Evolutionary conservation across 495 filamentous ascomycete species (phyloP), one percentile per base, ranked within the genome.

Genomic region (Aspergillus diversus): DNA sequence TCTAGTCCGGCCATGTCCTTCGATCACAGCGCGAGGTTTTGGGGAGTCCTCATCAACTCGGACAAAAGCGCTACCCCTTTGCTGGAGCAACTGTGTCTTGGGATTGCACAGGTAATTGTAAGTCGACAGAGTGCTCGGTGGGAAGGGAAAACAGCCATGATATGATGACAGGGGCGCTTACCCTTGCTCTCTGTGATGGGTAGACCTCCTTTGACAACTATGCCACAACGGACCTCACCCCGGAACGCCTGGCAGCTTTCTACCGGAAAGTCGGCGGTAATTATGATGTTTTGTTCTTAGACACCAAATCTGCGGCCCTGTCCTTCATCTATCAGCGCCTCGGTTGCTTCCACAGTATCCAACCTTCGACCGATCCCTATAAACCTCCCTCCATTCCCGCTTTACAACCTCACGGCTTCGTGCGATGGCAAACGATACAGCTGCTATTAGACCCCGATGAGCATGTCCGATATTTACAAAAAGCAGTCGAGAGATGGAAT

Each of bases 391-490:
- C 84, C 1, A 82, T 97, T 42, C 95, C 95, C 9, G 90, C 92
- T 13, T 78, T 99, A 59, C 93, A 92, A 43, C 80, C 83, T 0
- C 86, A 84, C 64, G 95, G 95, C 31, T 99, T 97, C 71, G 88
- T 94, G 46, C 87, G 89, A 69, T 99, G 94, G 93, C 91, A 97
- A 81, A 90, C 91, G 3, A 92, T 99, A 15, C 92, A 98, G 76
- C 77, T 96, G 33, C 81, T 98, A 34, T 84, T 98, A 12, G 91
- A 89, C 57, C 95, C 96, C 3, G 88, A 92, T 63, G 91, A 94
- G 68, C 94, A 98, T 77, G 89, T 90, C 2, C 86, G 86, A 2
- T 93, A 92, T 65, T 71, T 99, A 7, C 93, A 93, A 67, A 88
- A 86, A 66, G 92, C 96, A 0, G 88, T 96, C 9, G 82, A 78